These are phyloP conservation scores for Coniochaeta sp. DNA, from an alignment of 2,329 filamentous ascomycete species.

Conservation along the genomic window DNA sequence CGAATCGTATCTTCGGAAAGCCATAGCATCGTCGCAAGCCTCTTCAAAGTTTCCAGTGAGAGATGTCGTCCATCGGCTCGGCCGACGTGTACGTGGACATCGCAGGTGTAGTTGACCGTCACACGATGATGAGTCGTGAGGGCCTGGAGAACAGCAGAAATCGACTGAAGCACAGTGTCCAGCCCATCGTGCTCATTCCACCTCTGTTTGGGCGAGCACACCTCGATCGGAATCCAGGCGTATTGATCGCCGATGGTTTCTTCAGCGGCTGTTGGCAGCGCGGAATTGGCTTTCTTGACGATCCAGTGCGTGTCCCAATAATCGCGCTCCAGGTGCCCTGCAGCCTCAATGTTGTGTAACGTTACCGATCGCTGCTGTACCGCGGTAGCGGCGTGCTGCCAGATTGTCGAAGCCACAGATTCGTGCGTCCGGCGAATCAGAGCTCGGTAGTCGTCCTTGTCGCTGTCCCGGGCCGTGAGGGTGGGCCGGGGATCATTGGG, in stretches of 20 bases:
- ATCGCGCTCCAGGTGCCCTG: slow-evolving; percentile 17
- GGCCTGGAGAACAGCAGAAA: slow-evolving; percentile 17
- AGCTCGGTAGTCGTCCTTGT: not conserved
- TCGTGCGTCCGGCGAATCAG: not conserved
- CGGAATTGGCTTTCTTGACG: slow-evolving; percentile 32
- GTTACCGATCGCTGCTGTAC: slow-evolving; percentile 10
- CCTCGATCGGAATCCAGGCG: slow-evolving; percentile 25
- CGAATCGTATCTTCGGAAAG: slow-evolving; percentile 26
- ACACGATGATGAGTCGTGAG: slow-evolving; percentile 16
- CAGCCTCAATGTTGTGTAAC: slow-evolving; percentile 14
- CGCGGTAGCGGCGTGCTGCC: not conserved
- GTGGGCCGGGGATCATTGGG: not conserved
- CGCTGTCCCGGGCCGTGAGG: not conserved
- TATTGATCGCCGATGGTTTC: slow-evolving; percentile 17
- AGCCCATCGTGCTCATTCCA: slow-evolving; percentile 16
- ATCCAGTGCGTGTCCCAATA: slow-evolving; percentile 30
- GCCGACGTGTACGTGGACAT: slow-evolving; percentile 31
- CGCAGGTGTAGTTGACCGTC: slow-evolving; percentile 28
- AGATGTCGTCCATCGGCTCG: slow-evolving; percentile 23
- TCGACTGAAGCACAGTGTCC: not conserved
- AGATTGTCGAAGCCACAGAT: not conserved
- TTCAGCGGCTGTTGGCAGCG: slow-evolving; percentile 16
- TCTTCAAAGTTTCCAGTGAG: slow-evolving; percentile 23
- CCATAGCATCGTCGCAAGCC: slow-evolving; percentile 27
- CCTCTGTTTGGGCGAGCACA: slow-evolving; percentile 25